Percentiles rank a stretch among this genome's conserved stretches.
Evolutionary conservation across 2,329 filamentous ascomycete species (phyloP).

Genomic region (Botrytis squamosa): DNA sequence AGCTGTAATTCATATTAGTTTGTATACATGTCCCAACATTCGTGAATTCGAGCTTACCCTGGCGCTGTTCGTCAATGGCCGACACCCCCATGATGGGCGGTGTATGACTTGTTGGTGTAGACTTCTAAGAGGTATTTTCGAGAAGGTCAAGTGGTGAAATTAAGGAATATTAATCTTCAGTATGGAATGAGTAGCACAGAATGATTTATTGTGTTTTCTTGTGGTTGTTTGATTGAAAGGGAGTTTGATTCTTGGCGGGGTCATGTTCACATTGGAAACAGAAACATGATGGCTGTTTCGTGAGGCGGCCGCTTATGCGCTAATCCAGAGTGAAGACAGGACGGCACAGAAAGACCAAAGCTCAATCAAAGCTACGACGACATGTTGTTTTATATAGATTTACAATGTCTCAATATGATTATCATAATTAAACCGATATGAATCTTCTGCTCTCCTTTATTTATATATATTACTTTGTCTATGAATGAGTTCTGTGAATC

Average conservation of each 20-base stretch:
- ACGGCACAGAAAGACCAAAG: background rate
- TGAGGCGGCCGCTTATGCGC: constrained; percentile 16
- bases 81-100: constrained; percentile 56
- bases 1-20: constrained; percentile 48
- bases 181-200: background rate
- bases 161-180: background rate
- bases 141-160: background rate
- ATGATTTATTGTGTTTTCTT: constrained; percentile 2
- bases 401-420: constrained; percentile 5
- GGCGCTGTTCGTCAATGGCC: constrained; percentile 79
- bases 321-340: background rate
- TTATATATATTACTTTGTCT: background rate
- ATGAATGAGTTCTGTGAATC: background rate
- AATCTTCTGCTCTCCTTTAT: background rate
- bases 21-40: background rate
- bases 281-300: constrained; percentile 16
- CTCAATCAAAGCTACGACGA: constrained; percentile 2
- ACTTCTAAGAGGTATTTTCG: background rate
- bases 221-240: constrained; percentile 11
- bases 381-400: constrained; percentile 14
- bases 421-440: background rate
- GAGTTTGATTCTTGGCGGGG: constrained; percentile 17
- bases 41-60: constrained; percentile 52
- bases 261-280: constrained; percentile 15
- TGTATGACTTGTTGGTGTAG: constrained; percentile 17